A percentile compares a stretch with the other conserved stretches of the same genome.
phyloP scores from a whole-genome alignment of 108 stramenopile species.

The Aureococcus anophagefferens region DNA sequence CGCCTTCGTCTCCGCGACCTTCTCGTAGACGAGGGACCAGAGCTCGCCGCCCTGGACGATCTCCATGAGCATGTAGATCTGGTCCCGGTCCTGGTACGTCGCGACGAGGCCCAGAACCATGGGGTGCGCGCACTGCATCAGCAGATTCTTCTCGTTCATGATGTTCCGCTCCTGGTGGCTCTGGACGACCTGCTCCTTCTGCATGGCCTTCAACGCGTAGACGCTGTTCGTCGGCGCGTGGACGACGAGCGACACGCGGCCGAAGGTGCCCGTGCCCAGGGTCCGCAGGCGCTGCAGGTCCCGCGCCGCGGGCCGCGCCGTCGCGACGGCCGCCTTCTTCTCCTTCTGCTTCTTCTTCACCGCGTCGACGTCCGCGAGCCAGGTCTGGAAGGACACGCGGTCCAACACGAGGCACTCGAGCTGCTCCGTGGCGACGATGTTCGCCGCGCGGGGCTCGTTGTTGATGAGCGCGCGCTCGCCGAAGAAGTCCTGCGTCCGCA shows the following conservation, averaged over 20 bases:
- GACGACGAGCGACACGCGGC: constrained; percentile 93
- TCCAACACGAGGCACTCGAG: constrained; percentile 15
- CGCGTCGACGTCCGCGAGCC: constrained; percentile 12
- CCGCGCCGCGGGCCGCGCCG: neutral
- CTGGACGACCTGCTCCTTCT: constrained; percentile 64
- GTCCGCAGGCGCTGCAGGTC: constrained; percentile 75
- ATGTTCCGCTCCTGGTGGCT: constrained; percentile 81
- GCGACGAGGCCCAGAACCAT: constrained; percentile 72
- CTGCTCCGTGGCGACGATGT: neutral
- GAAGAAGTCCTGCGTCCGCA: constrained; percentile 2
- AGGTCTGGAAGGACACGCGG: constrained; percentile 7
- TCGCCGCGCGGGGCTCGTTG: constrained; percentile 5
- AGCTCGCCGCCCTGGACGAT: constrained; percentile 56
- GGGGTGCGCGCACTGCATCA: constrained; percentile 77
- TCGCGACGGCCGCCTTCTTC: neutral
- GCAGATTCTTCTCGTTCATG: constrained; percentile 83
- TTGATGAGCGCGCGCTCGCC: constrained; percentile 8
- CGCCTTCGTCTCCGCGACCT: constrained; percentile 17
- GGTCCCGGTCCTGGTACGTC: constrained; percentile 72
- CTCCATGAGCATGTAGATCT: constrained; percentile 63
- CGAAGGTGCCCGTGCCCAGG: constrained; percentile 96
- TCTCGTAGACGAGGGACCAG: constrained; percentile 10
- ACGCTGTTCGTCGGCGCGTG: constrained; percentile 57
- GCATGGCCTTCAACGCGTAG: constrained; percentile 85
- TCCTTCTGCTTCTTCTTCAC: neutral